Conservation (phyloP, 805 yeast genomes). For the Nakazawaea ishiwadae region DNA sequence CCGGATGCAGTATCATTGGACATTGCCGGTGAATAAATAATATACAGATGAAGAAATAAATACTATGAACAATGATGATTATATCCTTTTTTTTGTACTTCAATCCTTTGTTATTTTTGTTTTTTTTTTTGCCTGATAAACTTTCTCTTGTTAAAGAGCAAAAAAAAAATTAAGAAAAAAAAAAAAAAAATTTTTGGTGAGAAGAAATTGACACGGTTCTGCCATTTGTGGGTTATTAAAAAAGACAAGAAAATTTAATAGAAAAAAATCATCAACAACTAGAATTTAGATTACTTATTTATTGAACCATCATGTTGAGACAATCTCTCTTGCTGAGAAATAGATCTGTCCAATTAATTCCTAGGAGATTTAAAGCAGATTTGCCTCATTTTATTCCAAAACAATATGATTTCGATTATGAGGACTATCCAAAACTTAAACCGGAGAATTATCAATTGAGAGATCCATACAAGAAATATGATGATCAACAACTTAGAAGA, state of each 20-base stretch:
- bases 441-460: slow-evolving; percentile 57
- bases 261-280: no score
- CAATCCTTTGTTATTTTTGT: no score
- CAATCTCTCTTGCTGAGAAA: background rate
- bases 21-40: background rate
- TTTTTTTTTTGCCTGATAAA: no score
- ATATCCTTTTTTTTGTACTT: background rate
- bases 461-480: slow-evolving; percentile 70
- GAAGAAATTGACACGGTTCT: no score
- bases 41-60: background rate
- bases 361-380: slow-evolving; percentile 12
- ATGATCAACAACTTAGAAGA: slow-evolving; percentile 78
- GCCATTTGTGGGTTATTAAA: no score
- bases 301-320: background rate
- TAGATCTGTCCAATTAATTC: background rate
- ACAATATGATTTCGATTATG: slow-evolving; percentile 20
- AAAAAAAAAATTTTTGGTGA: no score
- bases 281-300: no score
- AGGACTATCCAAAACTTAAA: slow-evolving; percentile 59
- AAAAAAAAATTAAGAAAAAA: no score
- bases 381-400: slow-evolving; percentile 28
- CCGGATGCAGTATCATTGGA: background rate
- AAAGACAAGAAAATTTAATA: no score
- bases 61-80: background rate
- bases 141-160: no score